Base-by-base conservation (phyloP, 202 grass and related monocot species). In the Alloteropsis angusta region DNA sequence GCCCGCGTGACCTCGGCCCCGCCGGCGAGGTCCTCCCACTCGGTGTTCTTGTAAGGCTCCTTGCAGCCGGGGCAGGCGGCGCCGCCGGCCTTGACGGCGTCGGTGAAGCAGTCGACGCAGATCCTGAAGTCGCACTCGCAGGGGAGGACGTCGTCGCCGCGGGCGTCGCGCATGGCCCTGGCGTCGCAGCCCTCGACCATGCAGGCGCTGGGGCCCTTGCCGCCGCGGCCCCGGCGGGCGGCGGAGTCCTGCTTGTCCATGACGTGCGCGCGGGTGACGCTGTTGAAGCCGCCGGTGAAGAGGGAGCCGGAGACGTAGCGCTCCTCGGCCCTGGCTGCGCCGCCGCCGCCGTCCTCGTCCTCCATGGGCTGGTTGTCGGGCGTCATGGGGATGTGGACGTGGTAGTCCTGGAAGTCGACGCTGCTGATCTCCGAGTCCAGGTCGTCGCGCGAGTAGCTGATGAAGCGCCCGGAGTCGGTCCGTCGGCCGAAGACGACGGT, bases 281-380 rank as follows among this genome's bases (percentile, higher is more conserved):
- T 90, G 65, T 98, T 98, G 84, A 98, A 98, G 50, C 95, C 95
- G 23, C 95, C 95, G 34, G 91, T 94, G 85, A 98, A 98, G 85
- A 98, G 83, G 0, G 95, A 98, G 79, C 84, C 89, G 46, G 90
- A 92, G 36, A 93, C 88, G 68, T 90, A 92, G 44, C 87, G 81
- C 73, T 90, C 81, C 26, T 93, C 89, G 15, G 82, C 85, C 62
- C 84, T 82, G 77, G 41, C 38, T 65, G 39, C 36, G 44, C 41
- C 38, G 52, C 18, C 46, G 28, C 35, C 56, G 79, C 61, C 82
- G 17, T 53, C 83, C 38, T 87, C 86, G 13, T 92, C 87, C 62
- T 98, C 94, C 89, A 92, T 94, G 34, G 87, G 83, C 67, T 83
- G 81, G 86, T 98, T 93, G 83, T 98, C 96, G 5, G 96, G 96